These are phyloP conservation scores for Forsythia suspensa DNA, from an alignment of 257 asterid genomes.

Conservation along the genomic window DNA sequence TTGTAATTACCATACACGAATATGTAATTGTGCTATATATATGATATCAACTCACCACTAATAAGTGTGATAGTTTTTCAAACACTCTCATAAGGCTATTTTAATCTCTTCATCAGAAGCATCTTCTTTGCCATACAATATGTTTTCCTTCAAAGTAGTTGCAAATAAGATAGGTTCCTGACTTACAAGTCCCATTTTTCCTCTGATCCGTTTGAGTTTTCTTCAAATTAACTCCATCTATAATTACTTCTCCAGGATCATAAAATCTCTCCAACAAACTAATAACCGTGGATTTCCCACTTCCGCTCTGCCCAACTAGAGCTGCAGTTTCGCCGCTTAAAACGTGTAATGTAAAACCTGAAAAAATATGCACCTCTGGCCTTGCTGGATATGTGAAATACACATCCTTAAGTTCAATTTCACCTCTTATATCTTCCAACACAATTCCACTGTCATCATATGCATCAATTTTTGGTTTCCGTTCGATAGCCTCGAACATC, in stretches of 20 bases:
- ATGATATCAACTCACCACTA: constrained; percentile 14
- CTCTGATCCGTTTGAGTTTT: constrained; percentile 56
- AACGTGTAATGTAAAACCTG: constrained; percentile 53
- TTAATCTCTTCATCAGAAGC: constrained; percentile 52
- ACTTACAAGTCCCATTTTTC: constrained; percentile 68
- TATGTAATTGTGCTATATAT: neutral
- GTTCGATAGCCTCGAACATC: constrained; percentile 59
- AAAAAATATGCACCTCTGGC: constrained; percentile 69
- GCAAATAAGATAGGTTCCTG: constrained; percentile 72
- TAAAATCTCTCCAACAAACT: constrained; percentile 72
- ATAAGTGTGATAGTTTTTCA: constrained; percentile 56
- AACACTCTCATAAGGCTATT: constrained; percentile 46
- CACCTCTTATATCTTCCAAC: constrained; percentile 56
- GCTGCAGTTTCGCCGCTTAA: constrained; percentile 61
- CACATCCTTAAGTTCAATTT: constrained; percentile 61
- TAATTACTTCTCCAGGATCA: constrained; percentile 56
- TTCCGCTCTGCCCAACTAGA: constrained; percentile 84
- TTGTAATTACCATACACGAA: no score
- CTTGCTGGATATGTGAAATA: constrained; percentile 70
- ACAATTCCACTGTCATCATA: constrained; percentile 42
- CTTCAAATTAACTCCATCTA: constrained; percentile 58
- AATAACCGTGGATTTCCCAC: constrained; percentile 76
- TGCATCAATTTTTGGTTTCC: constrained; percentile 54
- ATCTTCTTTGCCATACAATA: constrained; percentile 54
- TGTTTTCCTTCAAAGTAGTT: constrained; percentile 54